A percentile compares a stretch with the other conserved stretches of the same genome.
These are phyloP conservation scores for Aspergillus sclerotiicarbonarius DNA, from an alignment of 495 filamentous ascomycete species.

Conservation along the genomic window DNA sequence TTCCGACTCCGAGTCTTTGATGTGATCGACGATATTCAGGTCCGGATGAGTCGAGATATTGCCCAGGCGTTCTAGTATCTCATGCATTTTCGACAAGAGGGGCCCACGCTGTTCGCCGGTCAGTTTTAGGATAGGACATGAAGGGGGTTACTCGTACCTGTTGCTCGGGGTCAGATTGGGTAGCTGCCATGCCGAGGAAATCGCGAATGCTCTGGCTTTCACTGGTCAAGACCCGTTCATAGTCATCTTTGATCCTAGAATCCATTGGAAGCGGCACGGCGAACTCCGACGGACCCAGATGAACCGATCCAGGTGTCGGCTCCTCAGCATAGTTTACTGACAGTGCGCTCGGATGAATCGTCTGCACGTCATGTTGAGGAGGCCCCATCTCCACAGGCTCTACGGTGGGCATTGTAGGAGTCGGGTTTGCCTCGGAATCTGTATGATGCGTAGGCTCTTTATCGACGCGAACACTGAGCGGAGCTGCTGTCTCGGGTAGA, in stretches of 20 bases:
- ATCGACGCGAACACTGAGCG: slow-evolving; percentile 37
- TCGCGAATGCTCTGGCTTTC: slow-evolving; percentile 26
- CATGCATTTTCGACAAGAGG: slow-evolving; percentile 32
- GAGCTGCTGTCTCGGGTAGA: slow-evolving; percentile 32
- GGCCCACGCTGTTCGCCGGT: slow-evolving; percentile 19
- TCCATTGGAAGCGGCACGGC: slow-evolving; percentile 47
- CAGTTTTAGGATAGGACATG: neutral
- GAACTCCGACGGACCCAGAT: slow-evolving; percentile 43
- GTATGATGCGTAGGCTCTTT: slow-evolving; percentile 9
- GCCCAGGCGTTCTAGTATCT: slow-evolving; percentile 42
- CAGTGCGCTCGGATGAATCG: slow-evolving; percentile 44
- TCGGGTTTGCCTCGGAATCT: neutral
- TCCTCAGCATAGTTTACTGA: slow-evolving; percentile 31
- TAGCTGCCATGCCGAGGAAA: slow-evolving; percentile 24
- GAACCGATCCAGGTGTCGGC: slow-evolving; percentile 35
- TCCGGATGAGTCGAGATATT: slow-evolving; percentile 55
- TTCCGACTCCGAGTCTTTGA: slow-evolving; percentile 32
- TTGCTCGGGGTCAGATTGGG: slow-evolving; percentile 9
- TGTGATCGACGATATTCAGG: slow-evolving; percentile 44
- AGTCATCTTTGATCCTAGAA: slow-evolving; percentile 44
- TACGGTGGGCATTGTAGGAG: neutral
- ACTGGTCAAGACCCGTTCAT: slow-evolving; percentile 33
- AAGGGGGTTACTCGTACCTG: slow-evolving; percentile 22
- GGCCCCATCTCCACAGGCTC: slow-evolving; percentile 6
- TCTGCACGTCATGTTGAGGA: slow-evolving; percentile 26